Percentiles rank a stretch among this genome's conserved stretches.
phyloP scores from a whole-genome alignment of 495 filamentous ascomycete genomes.

The Aspergillus nidulans region DNA sequence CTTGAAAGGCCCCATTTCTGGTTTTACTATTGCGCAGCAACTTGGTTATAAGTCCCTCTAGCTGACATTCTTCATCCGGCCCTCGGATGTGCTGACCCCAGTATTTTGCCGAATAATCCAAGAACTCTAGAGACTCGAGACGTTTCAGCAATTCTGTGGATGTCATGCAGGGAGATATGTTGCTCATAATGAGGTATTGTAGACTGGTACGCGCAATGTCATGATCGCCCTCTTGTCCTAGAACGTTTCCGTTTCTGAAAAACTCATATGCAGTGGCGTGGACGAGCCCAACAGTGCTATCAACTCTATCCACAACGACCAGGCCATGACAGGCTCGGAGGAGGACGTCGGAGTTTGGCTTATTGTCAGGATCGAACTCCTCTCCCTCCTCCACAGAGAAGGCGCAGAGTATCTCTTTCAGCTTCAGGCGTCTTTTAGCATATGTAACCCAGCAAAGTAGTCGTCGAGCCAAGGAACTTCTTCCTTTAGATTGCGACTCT shows the following conservation, averaged over 20 bases:
- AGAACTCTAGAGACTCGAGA: neutral
- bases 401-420: slow-evolving; percentile 6
- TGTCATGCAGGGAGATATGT: neutral
- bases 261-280: slow-evolving; percentile 13
- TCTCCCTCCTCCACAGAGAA: slow-evolving; percentile 12
- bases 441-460: slow-evolving; percentile 8
- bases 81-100: neutral
- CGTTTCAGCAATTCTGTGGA: neutral
- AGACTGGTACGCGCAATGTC: neutral
- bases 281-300: slow-evolving; percentile 10
- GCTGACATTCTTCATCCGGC: neutral
- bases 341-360: slow-evolving; percentile 5
- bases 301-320: slow-evolving; percentile 15
- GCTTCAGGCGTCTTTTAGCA: slow-evolving; percentile 2
- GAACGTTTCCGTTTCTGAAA: neutral
- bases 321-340: slow-evolving; percentile 14
- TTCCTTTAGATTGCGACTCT: neutral
- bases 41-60: neutral
- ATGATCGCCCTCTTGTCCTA: neutral
- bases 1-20: neutral
- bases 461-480: slow-evolving; percentile 6
- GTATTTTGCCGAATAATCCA: slow-evolving; percentile 1
- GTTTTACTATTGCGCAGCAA: neutral
- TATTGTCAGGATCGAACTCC: slow-evolving; percentile 1
- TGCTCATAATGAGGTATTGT: neutral